Conservation (phyloP, 768 basidiomycete species). For the Leccinum arenicola region DNA sequence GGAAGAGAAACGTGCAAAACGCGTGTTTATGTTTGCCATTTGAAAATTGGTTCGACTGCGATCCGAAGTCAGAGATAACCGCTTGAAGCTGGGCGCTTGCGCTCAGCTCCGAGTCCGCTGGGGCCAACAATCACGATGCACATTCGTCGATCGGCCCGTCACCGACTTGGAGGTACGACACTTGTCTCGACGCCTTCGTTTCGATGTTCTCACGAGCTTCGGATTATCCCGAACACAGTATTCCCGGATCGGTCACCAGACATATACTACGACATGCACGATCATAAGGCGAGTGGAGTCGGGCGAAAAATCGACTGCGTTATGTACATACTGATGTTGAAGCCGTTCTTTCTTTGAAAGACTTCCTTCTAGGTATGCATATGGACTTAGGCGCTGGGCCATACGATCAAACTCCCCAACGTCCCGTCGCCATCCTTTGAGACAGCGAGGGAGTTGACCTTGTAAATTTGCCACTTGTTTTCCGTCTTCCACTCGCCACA, state of each 20-base stretch:
- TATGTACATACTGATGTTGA: no score
- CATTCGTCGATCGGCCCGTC: background rate
- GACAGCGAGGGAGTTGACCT: no score
- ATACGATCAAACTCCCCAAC: no score
- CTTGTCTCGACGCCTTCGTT: background rate
- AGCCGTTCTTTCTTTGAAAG: no score
- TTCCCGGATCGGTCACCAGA: no score
- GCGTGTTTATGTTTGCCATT: background rate
- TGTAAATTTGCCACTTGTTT: background rate
- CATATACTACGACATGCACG: no score
- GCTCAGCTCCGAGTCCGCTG: background rate
- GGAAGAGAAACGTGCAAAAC: slow-evolving; percentile 7
- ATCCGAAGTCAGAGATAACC: slow-evolving; percentile 1
- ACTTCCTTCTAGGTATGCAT: no score
- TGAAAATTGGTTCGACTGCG: background rate
- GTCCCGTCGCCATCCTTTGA: no score
- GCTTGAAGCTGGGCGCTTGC: background rate
- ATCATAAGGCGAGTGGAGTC: no score
- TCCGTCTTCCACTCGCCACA: background rate
- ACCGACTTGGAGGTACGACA: background rate
- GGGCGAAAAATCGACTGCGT: no score
- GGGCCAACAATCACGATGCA: background rate
- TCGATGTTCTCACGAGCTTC: background rate
- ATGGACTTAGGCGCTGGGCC: no score
- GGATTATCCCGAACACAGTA: background rate